A percentile compares a stretch with the other conserved stretches of the same genome.
Evolutionary conservation across 768 basidiomycete species (phyloP).

Genomic region (Gloeophyllum trabeum): DNA sequence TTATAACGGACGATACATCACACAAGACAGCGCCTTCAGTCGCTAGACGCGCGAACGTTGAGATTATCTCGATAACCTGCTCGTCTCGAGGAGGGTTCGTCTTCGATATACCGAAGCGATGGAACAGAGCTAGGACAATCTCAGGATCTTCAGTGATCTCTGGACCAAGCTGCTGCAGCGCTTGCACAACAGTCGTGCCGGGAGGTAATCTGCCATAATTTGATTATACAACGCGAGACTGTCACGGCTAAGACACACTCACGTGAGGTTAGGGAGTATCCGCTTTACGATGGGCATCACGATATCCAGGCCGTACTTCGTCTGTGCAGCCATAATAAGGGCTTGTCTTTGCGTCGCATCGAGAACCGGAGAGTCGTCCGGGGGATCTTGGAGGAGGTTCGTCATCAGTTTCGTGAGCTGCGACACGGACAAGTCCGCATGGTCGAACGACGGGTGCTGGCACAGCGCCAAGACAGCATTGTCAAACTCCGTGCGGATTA

Average conservation of each 20-base stretch:
- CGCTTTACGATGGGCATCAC: conserved; percentile 64
- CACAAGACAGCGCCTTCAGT: conserved; percentile 64
- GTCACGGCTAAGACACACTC: conserved; percentile 8
- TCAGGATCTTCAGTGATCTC: conserved; percentile 72
- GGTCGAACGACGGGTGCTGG: conserved; percentile 74
- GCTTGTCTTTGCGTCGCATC: conserved; percentile 67
- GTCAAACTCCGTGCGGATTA: conserved; percentile 73
- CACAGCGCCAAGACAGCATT: conserved; percentile 65
- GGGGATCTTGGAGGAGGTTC: conserved; percentile 65
- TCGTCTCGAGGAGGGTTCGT: conserved; percentile 58
- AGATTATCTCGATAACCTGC: conserved; percentile 63
- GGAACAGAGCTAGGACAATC: conserved; percentile 53
- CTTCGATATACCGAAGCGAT: conserved; percentile 68
- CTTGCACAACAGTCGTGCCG: conserved; percentile 62
- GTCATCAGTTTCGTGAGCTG: conserved; percentile 74
- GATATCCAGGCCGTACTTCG: conserved; percentile 73
- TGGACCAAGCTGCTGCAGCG: conserved; percentile 65
- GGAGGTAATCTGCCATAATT: conserved; percentile 41
- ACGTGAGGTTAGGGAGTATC: conserved; percentile 71
- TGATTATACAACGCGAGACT: neutral
- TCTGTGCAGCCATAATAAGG: conserved; percentile 61
- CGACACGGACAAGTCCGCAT: conserved; percentile 61
- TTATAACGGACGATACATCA: conserved; percentile 65
- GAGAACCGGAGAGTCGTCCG: conserved; percentile 58
- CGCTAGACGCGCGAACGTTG: conserved; percentile 54